Base-by-base conservation (phyloP, 345 rosid genomes). In the Camelina laxa region DNA sequence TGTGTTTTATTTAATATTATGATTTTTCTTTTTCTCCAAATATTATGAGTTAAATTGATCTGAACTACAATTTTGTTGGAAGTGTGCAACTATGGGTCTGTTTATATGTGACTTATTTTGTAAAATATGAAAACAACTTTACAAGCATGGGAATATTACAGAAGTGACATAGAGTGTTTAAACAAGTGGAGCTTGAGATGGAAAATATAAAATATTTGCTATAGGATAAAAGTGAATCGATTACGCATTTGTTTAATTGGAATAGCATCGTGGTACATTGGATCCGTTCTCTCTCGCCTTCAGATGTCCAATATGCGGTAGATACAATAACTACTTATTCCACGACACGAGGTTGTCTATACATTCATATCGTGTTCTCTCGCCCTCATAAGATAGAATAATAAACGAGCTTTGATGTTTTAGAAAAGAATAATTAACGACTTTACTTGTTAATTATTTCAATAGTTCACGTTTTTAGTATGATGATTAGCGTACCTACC, bases 341-440 rank as follows among this genome's bases (percentile, higher is more conserved):
- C 71, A 65, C 65, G 48, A 58, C 71, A 65, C 65, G 48, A 58
- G 39, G 16, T 70, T 68, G 64, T 38, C 49, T 61, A 58, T 60
- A 19, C 74, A 67, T 50, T 41, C 47, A 49, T 59, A 20, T 51
- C 69, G 22, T 48, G 3, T 48, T 20, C 48, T 30, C 15, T 14
- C 60, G 67, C 65, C 65, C 39, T 14, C 17, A 6, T 48, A 63
- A 63, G 22, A 63, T 22, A 41, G 36, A 63, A 49, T 15, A 49
- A 49, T 33, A 49, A 64, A 47, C 10, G 42, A 56, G 58, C 16
- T 53, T 13, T 53, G 33, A 5, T 22, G 38, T 1, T 9, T 16
- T 1, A 1, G 2, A 45, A 31, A 17, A 31, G 0, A 48, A 45
- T 64, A 47, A 49, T 17, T 24, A 49, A 49, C 14, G 57, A 27